phyloP scores from a whole-genome alignment of 2,329 filamentous ascomycete genomes.

The Podosphaera aphanis region DNA sequence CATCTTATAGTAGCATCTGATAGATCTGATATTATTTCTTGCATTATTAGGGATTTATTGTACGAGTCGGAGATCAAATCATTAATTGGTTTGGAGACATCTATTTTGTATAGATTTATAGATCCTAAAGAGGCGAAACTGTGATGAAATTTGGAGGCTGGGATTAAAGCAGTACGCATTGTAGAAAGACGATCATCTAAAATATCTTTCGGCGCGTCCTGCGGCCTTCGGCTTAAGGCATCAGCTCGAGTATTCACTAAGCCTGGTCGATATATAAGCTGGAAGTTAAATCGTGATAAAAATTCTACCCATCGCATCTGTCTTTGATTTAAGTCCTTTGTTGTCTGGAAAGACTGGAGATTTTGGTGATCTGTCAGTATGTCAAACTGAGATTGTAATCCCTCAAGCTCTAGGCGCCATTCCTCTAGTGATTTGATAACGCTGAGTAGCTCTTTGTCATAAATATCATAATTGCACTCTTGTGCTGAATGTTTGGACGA shows the following conservation, averaged over 20 bases:
- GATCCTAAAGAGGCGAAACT: too few species aligned
- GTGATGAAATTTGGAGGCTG: neutral
- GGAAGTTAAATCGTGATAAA: constrained; percentile 9
- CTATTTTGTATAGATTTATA: too few species aligned
- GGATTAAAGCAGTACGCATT: neutral
- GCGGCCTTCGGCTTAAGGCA: neutral
- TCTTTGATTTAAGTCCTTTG: constrained; percentile 8
- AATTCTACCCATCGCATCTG: constrained; percentile 11
- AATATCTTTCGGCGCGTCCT: neutral
- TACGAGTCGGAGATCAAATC: too few species aligned
- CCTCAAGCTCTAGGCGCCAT: constrained; percentile 9
- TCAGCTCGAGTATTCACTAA: neutral
- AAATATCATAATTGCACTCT: constrained; percentile 16
- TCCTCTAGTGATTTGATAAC: constrained; percentile 13
- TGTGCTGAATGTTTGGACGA: too few species aligned
- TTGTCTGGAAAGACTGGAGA: constrained; percentile 11
- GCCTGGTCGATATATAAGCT: constrained; percentile 4
- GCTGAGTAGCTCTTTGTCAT: constrained; percentile 18
- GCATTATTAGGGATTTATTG: too few species aligned
- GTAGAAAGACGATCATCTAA: neutral
- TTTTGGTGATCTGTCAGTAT: constrained; percentile 13
- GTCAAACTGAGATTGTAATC: constrained; percentile 2
- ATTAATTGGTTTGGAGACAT: too few species aligned
- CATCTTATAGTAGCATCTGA: too few species aligned
- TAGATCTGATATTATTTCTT: too few species aligned